These are phyloP conservation scores for Kodamaea ohmeri DNA, from an alignment of 1,139 yeast genomes.

Conservation along the genomic window DNA sequence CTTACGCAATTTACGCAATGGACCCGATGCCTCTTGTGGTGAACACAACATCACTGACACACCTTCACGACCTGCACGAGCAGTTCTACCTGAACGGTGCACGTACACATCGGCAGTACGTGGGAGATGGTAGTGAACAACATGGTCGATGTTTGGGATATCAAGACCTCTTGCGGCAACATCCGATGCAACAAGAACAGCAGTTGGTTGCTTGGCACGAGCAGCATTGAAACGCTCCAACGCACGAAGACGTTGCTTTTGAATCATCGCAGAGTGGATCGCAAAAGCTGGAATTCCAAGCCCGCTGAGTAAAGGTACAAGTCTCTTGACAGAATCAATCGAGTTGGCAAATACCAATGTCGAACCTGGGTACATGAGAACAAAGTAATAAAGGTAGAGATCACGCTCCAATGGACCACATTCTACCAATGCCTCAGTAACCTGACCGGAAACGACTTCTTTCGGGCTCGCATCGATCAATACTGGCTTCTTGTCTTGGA, in stretches of 20 bases:
- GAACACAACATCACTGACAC: constrained; percentile 90
- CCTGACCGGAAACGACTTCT: constrained; percentile 69
- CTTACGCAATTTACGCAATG: constrained; percentile 71
- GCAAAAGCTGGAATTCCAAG: constrained; percentile 73
- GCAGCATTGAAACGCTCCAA: constrained; percentile 70
- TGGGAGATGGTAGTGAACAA: constrained; percentile 93
- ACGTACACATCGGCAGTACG: constrained; percentile 92
- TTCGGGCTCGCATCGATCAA: constrained; percentile 87
- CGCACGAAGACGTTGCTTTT: constrained; percentile 84
- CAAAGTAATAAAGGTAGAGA: constrained; percentile 81
- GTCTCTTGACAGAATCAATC: constrained; percentile 86
- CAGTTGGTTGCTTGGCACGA: constrained; percentile 49
- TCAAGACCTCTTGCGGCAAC: constrained; percentile 99
- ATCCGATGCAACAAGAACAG: constrained; percentile 89
- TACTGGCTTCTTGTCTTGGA: constrained; percentile 56
- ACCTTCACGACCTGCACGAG: constrained; percentile 93
- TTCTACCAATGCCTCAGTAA: constrained; percentile 85
- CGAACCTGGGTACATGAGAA: constrained; percentile 82
- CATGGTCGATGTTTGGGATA: constrained; percentile 88
- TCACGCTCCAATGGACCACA: constrained; percentile 92
- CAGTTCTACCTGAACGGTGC: constrained; percentile 97
- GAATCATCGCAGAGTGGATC: constrained; percentile 92
- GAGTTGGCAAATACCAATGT: constrained; percentile 92
- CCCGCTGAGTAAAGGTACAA: constrained; percentile 71
- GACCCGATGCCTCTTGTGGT: constrained; percentile 90